Evolutionary conservation across 139 green algal genomes (phyloP).

Genomic region (Pseudopediastrum boryanum): DNA sequence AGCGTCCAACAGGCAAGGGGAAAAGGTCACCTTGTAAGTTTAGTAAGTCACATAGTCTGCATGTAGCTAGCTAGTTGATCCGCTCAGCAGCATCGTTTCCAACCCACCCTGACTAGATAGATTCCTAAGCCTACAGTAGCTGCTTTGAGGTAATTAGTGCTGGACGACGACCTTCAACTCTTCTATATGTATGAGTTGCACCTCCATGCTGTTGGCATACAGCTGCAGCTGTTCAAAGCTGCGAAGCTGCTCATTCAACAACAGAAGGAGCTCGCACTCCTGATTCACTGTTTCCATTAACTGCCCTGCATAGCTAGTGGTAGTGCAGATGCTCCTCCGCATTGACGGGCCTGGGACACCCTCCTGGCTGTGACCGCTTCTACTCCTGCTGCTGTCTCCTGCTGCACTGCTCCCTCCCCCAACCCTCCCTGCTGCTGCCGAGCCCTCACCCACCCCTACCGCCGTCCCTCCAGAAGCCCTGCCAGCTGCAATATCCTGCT

Average conservation of each 20-base stretch:
- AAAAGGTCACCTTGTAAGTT: too few relatives aligned
- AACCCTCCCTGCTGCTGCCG: neutral
- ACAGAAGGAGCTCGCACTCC: conserved; percentile 19
- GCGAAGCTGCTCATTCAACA: conserved; percentile 7
- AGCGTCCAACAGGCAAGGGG: too few relatives aligned
- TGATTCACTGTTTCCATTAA: conserved; percentile 9
- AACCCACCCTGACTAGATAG: too few relatives aligned
- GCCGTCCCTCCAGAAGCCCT: too few relatives aligned
- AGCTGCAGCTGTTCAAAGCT: conserved; percentile 27
- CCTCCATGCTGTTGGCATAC: conserved; percentile 37
- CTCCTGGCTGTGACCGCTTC: neutral
- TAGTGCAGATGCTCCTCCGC: conserved; percentile 13
- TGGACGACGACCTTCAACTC: too few relatives aligned
- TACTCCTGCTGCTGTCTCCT: neutral
- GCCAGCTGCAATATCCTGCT: too few relatives aligned
- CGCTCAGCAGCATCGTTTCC: too few relatives aligned
- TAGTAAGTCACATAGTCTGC: too few relatives aligned
- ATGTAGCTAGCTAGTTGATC: too few relatives aligned
- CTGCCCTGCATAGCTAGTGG: conserved; percentile 9
- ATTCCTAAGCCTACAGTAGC: too few relatives aligned
- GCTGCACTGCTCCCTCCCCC: neutral
- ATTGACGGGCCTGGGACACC: neutral
- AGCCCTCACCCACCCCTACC: too few relatives aligned
- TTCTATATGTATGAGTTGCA: conserved; percentile 28
- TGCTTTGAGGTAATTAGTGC: too few relatives aligned